Base-by-base conservation (phyloP, 2,329 filamentous ascomycete species). In the Davidsoniella neocaledoniae region DNA sequence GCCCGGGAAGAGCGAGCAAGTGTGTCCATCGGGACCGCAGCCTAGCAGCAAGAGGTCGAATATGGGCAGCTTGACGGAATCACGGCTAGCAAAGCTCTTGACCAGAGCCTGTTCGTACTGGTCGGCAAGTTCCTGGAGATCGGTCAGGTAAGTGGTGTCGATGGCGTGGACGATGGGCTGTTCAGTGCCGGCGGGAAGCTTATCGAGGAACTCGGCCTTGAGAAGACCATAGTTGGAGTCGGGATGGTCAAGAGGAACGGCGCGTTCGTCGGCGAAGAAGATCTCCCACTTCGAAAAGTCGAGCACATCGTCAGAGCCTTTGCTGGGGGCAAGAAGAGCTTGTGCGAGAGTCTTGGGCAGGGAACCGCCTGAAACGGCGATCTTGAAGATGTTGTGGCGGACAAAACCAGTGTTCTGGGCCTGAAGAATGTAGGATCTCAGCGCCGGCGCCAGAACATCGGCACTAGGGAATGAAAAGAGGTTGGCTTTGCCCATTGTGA, bases 211-310 rank as follows among this genome's bases (percentile, higher is more conserved):
- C 67, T 95, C 87, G 44, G 78, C 70, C 70, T 94, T 91, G 57
- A 96, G 69, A 42, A 95, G 77, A 54, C 71, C 78, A 68, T 95
- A 94, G 70, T 96, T 98, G 70, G 87, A 94, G 69, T 98, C 90
- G 56, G 78, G 74, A 67, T 96, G 83, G 64, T 91, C 81, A 57
- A 95, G 80, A 19, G 91, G 84, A 48, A 96, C 91, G 58, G 86
- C 86, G 61, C 91, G 85, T 73, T 98, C 91, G 63, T 98, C 91
- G 61, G 90, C 90, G 66, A 95, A 96, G 74, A 96, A 98, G 61
- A 98, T 86, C 61, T 96, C 85, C 91, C 91, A 98, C 65, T 85
- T 86, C 62, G 74, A 71, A 66, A 93, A 94, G 59, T 83, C 72
- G 57, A 88, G 67, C 3, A 69, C 73, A 61, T 87, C 84, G 51